Conservation (phyloP, 768 basidiomycete genomes). For the Collybia mongolica region DNA sequence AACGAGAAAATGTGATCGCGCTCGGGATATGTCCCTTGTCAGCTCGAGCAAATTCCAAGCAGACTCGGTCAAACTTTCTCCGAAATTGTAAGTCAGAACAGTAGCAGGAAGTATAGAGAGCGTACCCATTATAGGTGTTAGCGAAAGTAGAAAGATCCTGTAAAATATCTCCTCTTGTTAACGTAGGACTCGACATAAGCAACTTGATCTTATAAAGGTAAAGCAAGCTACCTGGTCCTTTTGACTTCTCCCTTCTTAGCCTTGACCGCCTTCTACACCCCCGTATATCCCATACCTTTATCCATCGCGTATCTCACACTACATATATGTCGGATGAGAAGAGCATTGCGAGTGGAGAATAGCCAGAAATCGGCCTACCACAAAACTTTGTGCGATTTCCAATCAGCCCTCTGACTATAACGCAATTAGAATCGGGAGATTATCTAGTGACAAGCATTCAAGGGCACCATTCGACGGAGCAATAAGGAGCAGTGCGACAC, state of each 20-base stretch:
- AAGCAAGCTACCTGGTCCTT: neutral
- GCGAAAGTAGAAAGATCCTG: slow-evolving; percentile 3
- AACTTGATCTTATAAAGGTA: neutral
- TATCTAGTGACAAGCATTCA: no score
- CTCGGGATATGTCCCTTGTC: slow-evolving; percentile 7
- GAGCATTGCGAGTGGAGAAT: no score
- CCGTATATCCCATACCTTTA: neutral
- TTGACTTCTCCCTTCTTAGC: slow-evolving; percentile 4
- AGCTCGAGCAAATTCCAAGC: slow-evolving; percentile 10
- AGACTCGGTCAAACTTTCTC: slow-evolving; percentile 4
- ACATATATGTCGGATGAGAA: neutral
- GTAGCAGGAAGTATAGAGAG: neutral
- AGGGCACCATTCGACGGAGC: slow-evolving; percentile 14
- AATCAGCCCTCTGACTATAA: slow-evolving; percentile 10
- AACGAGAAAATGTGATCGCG: slow-evolving; percentile 3
- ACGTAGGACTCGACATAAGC: neutral
- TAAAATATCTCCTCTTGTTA: slow-evolving; percentile 1
- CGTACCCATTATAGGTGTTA: slow-evolving; percentile 4
- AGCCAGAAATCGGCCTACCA: neutral
- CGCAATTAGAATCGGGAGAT: neutral
- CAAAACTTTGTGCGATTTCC: slow-evolving; percentile 9
- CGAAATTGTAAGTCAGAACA: neutral
- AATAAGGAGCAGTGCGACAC: slow-evolving; percentile 13
- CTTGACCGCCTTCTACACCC: neutral
- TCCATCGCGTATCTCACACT: neutral